Evolutionary conservation across 2,329 filamentous ascomycete genomes (phyloP), one percentile per base, ranked within the genome.

Genomic region (Xylariomycetidae sp.): DNA sequence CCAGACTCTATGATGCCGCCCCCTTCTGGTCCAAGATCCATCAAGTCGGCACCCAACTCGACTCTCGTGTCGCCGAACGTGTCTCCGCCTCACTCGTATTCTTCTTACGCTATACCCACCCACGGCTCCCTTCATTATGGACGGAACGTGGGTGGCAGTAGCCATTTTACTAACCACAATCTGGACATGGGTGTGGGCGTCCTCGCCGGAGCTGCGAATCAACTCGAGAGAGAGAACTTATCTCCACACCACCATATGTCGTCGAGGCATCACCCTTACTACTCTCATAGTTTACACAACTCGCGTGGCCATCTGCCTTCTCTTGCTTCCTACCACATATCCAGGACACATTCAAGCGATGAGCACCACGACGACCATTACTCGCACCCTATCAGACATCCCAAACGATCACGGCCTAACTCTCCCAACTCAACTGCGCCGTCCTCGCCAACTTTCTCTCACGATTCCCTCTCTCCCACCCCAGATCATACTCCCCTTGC

Each of bases 401-500:
- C 84, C 16, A 97, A 97, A 72, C 81, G 88, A 44, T 97, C 90
- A 40, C 73, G 90, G 49, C 90, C 92, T 27, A 92, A 89, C 59
- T 96, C 90, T 22, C 92, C 90, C 33, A 88, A 94, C 64, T 96
- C 89, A 7, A 97, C 90, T 3, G 90, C 90, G 30, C 92, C 92
- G 14, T 94, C 90, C 16, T 97, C 90, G 19, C 90, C 90, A 16
- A 96, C 89, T 4, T 95, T 96, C 61, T 96, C 90, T 3, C 88
- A 96, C 64, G 88, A 95, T 62, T 96, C 90, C 9, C 75, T 90
- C 29, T 97, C 90, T 8, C 92, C 90, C 4, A 98, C 90, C 2
- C 92, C 90, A 9, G 90, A 97, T 55, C 89, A 96, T 68, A 97
- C 92, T n/a, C 90, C 90, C n/a, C 80, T 97, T 36, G 90, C 89